phyloP scores from a whole-genome alignment of 1,284 basidiomycete genomes.

The Naganishia sp. region DNA sequence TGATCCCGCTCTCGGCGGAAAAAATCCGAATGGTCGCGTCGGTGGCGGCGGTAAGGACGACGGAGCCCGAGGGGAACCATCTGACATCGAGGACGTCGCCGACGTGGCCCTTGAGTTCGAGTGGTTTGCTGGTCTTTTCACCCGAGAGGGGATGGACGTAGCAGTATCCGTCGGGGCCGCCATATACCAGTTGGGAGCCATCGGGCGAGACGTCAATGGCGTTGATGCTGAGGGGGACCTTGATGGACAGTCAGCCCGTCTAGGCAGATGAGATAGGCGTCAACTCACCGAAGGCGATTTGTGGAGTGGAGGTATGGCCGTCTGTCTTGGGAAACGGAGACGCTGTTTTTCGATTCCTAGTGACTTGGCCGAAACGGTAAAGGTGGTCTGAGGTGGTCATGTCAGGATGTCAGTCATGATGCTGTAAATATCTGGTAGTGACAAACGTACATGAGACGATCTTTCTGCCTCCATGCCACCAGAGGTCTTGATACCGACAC shows the following conservation, averaged over 20 bases:
- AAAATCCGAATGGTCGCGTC: conserved; percentile 54
- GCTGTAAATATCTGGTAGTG: background rate
- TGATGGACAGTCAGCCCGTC: background rate
- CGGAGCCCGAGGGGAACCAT: conserved; percentile 52
- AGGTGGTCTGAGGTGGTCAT: conserved; percentile 32
- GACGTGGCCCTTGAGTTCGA: conserved; percentile 53
- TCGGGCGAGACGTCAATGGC: conserved; percentile 46
- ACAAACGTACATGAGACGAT: conserved; percentile 41
- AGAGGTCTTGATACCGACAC: conserved; percentile 34
- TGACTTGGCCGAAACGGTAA: conserved; percentile 41
- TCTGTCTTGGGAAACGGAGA: conserved; percentile 48
- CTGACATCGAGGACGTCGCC: conserved; percentile 53
- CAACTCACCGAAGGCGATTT: conserved; percentile 17
- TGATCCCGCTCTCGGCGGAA: conserved; percentile 46
- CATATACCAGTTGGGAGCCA: conserved; percentile 45
- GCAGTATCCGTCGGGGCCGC: conserved; percentile 53
- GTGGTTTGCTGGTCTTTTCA: background rate
- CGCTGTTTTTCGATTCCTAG: conserved; percentile 37
- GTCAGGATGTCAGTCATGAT: background rate
- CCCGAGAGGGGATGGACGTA: conserved; percentile 39
- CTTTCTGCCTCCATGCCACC: conserved; percentile 44
- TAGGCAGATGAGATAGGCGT: background rate
- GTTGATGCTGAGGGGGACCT: conserved; percentile 50
- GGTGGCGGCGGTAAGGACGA: conserved; percentile 53
- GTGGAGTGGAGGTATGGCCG: conserved; percentile 39